A percentile compares a stretch with the other conserved stretches of the same genome.
phyloP scores from a whole-genome alignment of 495 filamentous ascomycete species.

The Hypoxylon trugodes region DNA sequence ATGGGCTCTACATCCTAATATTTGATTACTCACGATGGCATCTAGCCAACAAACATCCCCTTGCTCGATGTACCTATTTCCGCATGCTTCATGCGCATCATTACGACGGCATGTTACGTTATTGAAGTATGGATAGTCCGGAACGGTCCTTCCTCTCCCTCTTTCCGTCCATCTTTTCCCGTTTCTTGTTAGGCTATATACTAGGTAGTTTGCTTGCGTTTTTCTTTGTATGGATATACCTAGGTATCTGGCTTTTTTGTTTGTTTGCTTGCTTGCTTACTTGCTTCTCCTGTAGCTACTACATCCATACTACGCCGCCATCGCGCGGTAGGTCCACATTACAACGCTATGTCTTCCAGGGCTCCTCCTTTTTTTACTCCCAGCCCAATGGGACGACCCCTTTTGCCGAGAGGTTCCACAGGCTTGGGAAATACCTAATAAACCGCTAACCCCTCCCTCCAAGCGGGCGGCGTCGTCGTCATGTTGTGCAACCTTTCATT shows the following conservation, averaged over 20 bases:
- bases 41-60: not conserved
- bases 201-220: slow-evolving; percentile 13
- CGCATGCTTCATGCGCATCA: slow-evolving; percentile 1
- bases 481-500: slow-evolving; percentile 13
- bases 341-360: not conserved
- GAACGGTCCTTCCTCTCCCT: not conserved
- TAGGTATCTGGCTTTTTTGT: not conserved
- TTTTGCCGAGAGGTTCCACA: slow-evolving; percentile 41
- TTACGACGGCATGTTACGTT: slow-evolving; percentile 3
- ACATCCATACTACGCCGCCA: slow-evolving; percentile 5
- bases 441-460: too few species aligned
- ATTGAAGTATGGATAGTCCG: not conserved
- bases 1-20: too few species aligned
- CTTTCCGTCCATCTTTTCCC: not conserved
- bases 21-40: too few species aligned
- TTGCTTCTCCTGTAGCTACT: not conserved
- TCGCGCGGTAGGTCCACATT: slow-evolving; percentile 25
- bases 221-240: not conserved
- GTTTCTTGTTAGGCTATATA: not conserved
- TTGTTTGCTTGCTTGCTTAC: slow-evolving; percentile 17
- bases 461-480: slow-evolving; percentile 7
- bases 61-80: not conserved
- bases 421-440: slow-evolving; percentile 18
- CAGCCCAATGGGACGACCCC: slow-evolving; percentile 34
- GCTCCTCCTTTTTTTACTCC: too few species aligned